phyloP scores from a whole-genome alignment of 805 yeast species.

The Teunomyces aglyptinius region DNA sequence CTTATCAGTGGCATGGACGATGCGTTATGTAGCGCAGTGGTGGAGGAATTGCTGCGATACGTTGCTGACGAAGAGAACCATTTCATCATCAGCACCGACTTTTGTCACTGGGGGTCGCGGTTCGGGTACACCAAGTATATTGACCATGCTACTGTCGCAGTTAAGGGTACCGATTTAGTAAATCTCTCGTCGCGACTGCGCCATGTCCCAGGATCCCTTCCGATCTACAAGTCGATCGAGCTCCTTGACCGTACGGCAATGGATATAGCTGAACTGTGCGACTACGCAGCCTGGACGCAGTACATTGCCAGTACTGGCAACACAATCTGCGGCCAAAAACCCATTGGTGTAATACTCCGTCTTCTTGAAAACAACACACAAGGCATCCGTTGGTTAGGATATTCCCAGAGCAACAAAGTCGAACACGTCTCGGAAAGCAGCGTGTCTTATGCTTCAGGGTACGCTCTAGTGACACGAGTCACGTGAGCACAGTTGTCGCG shows the following conservation, averaged over 20 bases:
- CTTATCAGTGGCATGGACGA: slow-evolving; percentile 66
- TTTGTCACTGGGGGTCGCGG: slow-evolving; percentile 83
- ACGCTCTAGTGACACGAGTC: slow-evolving; percentile 24
- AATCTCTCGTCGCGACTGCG: background rate
- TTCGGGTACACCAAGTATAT: slow-evolving; percentile 43
- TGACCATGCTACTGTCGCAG: slow-evolving; percentile 3
- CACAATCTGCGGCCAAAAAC: slow-evolving; percentile 92
- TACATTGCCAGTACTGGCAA: slow-evolving; percentile 74
- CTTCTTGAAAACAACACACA: slow-evolving; percentile 45
- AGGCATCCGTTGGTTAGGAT: slow-evolving; percentile 68
- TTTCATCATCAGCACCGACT: slow-evolving; percentile 84
- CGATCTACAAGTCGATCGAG: slow-evolving; percentile 74
- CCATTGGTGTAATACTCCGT: slow-evolving; percentile 63
- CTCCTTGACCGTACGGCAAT: slow-evolving; percentile 69
- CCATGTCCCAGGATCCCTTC: slow-evolving; percentile 22
- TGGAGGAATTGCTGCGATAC: slow-evolving; percentile 50
- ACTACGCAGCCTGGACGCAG: slow-evolving; percentile 56
- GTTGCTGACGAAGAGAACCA: slow-evolving; percentile 55
- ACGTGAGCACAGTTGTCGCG: background rate
- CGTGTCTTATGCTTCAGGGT: slow-evolving; percentile 91
- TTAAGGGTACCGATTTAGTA: slow-evolving; percentile 2
- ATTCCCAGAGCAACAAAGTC: slow-evolving; percentile 70
- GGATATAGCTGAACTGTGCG: slow-evolving; percentile 55
- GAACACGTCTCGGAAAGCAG: slow-evolving; percentile 56
- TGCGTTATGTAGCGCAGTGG: slow-evolving; percentile 43